These are phyloP conservation scores for Fusarium sp. DNA, from an alignment of 2,329 filamentous ascomycete genomes.

Conservation along the genomic window DNA sequence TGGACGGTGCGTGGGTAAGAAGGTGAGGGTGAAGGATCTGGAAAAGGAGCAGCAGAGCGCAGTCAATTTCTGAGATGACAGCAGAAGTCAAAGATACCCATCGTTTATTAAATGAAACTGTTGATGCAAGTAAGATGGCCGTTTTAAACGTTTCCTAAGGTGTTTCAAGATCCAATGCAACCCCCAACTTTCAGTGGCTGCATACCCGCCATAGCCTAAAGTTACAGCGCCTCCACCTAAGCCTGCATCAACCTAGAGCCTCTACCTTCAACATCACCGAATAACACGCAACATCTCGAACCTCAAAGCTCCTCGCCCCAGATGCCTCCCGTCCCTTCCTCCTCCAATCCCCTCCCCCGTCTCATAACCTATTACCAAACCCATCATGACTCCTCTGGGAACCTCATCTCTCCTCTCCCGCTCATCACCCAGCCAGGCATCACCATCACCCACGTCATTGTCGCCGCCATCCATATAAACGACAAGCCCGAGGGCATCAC, in stretches of 20 bases:
- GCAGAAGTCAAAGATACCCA: neutral
- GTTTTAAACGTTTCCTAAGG: neutral
- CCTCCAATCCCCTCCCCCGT: constrained; percentile 54
- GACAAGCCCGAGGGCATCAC: constrained; percentile 73
- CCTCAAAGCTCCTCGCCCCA: neutral
- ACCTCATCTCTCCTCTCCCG: constrained; percentile 65
- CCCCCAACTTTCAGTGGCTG: constrained; percentile 19
- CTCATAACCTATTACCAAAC: constrained; percentile 68
- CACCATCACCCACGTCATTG: constrained; percentile 80
- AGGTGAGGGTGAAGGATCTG: constrained; percentile 32
- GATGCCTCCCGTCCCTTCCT: constrained; percentile 50
- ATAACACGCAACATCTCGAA: neutral
- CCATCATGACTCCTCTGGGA: constrained; percentile 59
- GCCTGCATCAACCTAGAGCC: constrained; percentile 9
- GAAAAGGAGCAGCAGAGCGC: constrained; percentile 32
- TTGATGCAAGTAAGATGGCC: neutral
- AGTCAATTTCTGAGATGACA: constrained; percentile 28
- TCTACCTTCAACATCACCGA: constrained; percentile 5
- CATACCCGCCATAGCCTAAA: constrained; percentile 15
- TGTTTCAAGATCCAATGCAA: too few relatives aligned
- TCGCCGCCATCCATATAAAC: constrained; percentile 90
- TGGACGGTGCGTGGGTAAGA: constrained; percentile 45
- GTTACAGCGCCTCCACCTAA: constrained; percentile 20
- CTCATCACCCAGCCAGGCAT: constrained; percentile 62
- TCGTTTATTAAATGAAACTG: neutral